Evolutionary conservation across 495 filamentous ascomycete genomes (phyloP).

Genomic region (Bombardia bombarda): DNA sequence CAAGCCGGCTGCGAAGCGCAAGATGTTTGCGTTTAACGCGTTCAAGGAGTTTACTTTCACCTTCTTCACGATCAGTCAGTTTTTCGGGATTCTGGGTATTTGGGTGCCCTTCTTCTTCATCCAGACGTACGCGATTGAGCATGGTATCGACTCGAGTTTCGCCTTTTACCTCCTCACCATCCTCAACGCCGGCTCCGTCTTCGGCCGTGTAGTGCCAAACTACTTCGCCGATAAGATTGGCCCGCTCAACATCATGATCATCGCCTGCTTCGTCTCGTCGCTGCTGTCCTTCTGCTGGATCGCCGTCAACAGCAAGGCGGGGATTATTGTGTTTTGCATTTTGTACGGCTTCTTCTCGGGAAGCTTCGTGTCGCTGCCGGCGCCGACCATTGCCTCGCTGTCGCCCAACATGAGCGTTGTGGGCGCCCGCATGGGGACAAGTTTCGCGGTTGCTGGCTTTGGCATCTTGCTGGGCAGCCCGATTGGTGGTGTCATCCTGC

Average conservation of each 20-base stretch:
- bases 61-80: slow-evolving; percentile 44
- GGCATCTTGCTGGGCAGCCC: slow-evolving; percentile 60
- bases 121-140: slow-evolving; percentile 38
- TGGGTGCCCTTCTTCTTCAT: slow-evolving; percentile 62
- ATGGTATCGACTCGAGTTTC: slow-evolving; percentile 41
- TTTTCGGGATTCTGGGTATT: slow-evolving; percentile 55
- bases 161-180: slow-evolving; percentile 41
- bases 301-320: slow-evolving; percentile 19
- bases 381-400: slow-evolving; percentile 51
- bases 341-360: slow-evolving; percentile 48
- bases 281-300: slow-evolving; percentile 31
- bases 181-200: slow-evolving; percentile 36
- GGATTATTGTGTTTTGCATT: slow-evolving; percentile 30
- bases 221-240: slow-evolving; percentile 33
- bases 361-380: slow-evolving; percentile 52
- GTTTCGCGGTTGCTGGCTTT: slow-evolving; percentile 45
- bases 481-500: slow-evolving; percentile 49
- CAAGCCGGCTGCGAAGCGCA: slow-evolving; percentile 17
- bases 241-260: slow-evolving; percentile 24
- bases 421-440: slow-evolving; percentile 64
- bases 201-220: slow-evolving; percentile 37
- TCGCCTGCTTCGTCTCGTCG: slow-evolving; percentile 18
- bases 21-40: slow-evolving; percentile 25
- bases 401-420: slow-evolving; percentile 47
- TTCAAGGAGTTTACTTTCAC: slow-evolving; percentile 34